Conservation (phyloP, 2,329 filamentous ascomycete species). For the Pestalotiopsis sp. region DNA sequence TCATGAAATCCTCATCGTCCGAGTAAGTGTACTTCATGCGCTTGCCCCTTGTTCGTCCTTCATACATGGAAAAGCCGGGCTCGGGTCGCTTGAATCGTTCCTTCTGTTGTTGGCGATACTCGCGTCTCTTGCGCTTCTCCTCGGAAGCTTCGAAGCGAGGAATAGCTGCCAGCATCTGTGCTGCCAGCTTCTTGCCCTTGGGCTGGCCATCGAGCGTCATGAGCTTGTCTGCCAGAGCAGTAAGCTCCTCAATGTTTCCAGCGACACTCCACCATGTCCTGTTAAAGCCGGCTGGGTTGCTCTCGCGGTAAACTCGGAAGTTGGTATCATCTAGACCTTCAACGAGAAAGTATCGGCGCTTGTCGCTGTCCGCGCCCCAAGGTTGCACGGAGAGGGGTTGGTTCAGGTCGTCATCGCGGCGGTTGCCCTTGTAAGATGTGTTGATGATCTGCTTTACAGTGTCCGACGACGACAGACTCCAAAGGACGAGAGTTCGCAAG, state of each 20-base stretch:
- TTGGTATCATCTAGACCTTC: constrained; percentile 93
- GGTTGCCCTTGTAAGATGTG: constrained; percentile 84
- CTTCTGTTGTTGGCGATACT: constrained; percentile 85
- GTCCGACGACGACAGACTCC: constrained; percentile 89
- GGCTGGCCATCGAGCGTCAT: constrained; percentile 77
- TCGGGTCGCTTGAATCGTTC: constrained; percentile 87
- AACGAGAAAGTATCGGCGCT: constrained; percentile 89
- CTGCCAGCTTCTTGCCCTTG: constrained; percentile 76
- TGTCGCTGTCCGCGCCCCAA: constrained; percentile 88
- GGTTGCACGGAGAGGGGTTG: constrained; percentile 87
- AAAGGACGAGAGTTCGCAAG: constrained; percentile 80
- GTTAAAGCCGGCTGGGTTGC: constrained; percentile 76
- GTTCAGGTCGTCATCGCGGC: constrained; percentile 79
- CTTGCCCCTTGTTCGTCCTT: constrained; percentile 94
- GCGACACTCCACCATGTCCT: constrained; percentile 92
- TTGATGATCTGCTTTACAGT: constrained; percentile 79
- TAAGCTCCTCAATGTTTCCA: constrained; percentile 85
- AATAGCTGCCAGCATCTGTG: constrained; percentile 77
- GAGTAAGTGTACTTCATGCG: constrained; percentile 96
- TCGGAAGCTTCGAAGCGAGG: constrained; percentile 92
- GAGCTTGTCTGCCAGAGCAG: constrained; percentile 74
- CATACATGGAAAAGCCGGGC: constrained; percentile 89
- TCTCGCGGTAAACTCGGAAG: constrained; percentile 93
- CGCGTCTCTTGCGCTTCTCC: constrained; percentile 92
- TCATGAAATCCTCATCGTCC: constrained; percentile 76